phyloP scores from a whole-genome alignment of 176 grass and related monocot genomes.

The Avena atlantica region DNA sequence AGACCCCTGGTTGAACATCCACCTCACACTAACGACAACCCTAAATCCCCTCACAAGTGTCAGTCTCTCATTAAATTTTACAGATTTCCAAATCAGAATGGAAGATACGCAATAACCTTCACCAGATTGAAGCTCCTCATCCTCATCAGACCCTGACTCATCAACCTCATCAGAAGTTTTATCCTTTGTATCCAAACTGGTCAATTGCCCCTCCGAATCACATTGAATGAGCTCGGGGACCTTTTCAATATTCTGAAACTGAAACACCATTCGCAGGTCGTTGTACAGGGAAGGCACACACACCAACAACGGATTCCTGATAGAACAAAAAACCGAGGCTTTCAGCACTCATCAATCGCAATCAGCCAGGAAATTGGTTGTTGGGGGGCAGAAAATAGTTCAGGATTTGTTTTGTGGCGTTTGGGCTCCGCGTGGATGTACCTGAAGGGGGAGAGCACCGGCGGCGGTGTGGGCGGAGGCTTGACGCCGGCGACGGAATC shows the following conservation, averaged over 20 bases:
- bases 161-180: conserved; percentile 38
- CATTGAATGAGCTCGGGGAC: background rate
- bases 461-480: conserved; percentile 41
- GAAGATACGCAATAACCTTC: conserved; percentile 36
- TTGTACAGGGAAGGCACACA: conserved; percentile 47
- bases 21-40: background rate
- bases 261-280: conserved; percentile 54
- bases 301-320: conserved; percentile 59
- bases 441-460: conserved; percentile 34
- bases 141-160: conserved; percentile 22
- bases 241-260: conserved; percentile 30
- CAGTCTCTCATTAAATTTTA: background rate
- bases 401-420: too few species aligned
- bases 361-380: background rate
- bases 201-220: conserved; percentile 7
- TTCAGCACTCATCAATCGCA: background rate
- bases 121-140: conserved; percentile 37
- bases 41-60: background rate
- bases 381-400: background rate
- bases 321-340: background rate
- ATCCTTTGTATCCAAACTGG: background rate
- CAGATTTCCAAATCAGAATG: background rate
- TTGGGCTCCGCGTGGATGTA: background rate
- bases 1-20: background rate
- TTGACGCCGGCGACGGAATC: conserved; percentile 45